These are phyloP conservation scores for Solanum neorickii DNA, from an alignment of 257 asterid species.

Conservation along the genomic window DNA sequence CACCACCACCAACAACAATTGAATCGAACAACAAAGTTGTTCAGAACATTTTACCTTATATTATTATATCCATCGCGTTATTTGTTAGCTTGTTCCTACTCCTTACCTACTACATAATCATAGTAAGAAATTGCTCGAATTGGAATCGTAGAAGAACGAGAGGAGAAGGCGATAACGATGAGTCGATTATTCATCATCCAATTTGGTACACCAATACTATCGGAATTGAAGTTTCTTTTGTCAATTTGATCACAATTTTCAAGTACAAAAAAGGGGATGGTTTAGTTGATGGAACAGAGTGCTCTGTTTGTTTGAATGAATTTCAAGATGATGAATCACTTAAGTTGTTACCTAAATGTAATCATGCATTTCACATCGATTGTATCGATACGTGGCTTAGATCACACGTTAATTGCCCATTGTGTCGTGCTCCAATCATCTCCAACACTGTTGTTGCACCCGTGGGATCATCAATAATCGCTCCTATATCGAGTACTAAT, in stretches of 20 bases:
- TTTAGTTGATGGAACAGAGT: slow-evolving; percentile 3
- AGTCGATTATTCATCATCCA: background rate
- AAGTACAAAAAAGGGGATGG: background rate
- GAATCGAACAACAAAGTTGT: background rate
- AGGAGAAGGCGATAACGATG: background rate
- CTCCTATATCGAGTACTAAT: background rate
- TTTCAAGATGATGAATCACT: slow-evolving; percentile 9
- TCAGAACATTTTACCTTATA: background rate
- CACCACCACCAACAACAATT: background rate
- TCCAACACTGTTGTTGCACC: background rate
- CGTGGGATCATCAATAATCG: background rate
- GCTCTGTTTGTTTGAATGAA: slow-evolving; percentile 6
- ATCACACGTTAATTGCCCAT: slow-evolving; percentile 9
- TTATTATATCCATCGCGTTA: background rate
- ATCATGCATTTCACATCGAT: slow-evolving; percentile 6
- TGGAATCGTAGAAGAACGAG: background rate
- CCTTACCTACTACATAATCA: background rate
- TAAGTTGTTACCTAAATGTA: slow-evolving; percentile 3
- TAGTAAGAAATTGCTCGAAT: slow-evolving; percentile 1
- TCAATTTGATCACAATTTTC: background rate
- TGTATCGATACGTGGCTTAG: slow-evolving; percentile 10
- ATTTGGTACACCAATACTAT: background rate
- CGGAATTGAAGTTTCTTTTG: background rate
- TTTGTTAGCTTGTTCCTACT: background rate
- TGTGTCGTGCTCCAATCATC: slow-evolving; percentile 9